Evolutionary conservation across 441 rosid genomes (phyloP).

Genomic region (Hura crepitans): DNA sequence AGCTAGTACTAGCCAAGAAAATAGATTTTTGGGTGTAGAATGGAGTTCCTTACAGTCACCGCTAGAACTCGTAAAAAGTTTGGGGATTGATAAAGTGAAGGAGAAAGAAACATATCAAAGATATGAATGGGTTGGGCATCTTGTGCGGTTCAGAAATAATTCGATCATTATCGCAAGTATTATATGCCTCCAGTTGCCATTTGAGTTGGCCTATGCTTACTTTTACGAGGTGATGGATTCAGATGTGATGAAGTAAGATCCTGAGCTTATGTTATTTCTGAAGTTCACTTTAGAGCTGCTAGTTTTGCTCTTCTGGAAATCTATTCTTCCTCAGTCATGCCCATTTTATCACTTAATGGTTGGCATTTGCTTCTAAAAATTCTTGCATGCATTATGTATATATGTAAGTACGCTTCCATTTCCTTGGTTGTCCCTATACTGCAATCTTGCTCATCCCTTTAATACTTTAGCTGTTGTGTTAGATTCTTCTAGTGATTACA

Average conservation of each 20-base stretch:
- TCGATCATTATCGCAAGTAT: constrained; percentile 58
- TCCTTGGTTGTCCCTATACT: background rate
- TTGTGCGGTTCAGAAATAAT: constrained; percentile 73
- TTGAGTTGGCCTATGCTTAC: constrained; percentile 94
- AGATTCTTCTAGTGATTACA: background rate
- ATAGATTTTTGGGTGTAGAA: constrained; percentile 48
- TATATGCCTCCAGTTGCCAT: constrained; percentile 90
- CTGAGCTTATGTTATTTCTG: constrained; percentile 13
- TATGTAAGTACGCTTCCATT: background rate
- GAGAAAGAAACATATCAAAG: constrained; percentile 79
- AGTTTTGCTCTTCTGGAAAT: background rate
- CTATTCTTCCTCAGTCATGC: background rate
- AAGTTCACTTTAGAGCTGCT: background rate
- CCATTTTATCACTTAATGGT: too few species aligned
- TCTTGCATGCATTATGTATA: background rate
- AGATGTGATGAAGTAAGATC: constrained; percentile 58
- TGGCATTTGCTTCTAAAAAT: background rate
- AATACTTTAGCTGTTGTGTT: background rate
- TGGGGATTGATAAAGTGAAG: constrained; percentile 43
- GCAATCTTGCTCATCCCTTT: background rate
- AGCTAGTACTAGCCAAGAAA: constrained; percentile 54
- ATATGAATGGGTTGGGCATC: constrained; percentile 79
- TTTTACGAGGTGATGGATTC: constrained; percentile 63
- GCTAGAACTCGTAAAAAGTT: constrained; percentile 37
- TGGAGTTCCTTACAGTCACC: constrained; percentile 53